phyloP scores from a whole-genome alignment of 345 rosid genomes.

The Linum usitatissimum region DNA sequence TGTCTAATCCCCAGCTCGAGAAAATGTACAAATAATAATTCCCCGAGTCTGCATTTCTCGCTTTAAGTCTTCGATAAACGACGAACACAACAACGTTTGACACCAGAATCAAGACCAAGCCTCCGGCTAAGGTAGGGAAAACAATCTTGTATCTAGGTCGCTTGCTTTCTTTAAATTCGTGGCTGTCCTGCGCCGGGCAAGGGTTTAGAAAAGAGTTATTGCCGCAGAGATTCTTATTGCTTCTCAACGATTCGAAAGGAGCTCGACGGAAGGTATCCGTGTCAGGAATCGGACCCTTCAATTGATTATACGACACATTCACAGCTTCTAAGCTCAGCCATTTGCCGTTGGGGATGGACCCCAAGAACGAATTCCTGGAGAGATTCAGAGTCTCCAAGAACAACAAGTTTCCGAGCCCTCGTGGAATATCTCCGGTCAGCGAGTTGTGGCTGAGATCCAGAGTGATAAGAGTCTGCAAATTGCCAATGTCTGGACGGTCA shows the following conservation, averaged over 20 bases:
- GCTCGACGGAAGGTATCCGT: slow-evolving; percentile 12
- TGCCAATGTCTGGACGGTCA: neutral
- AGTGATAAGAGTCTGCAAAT: neutral
- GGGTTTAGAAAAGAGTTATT: slow-evolving; percentile 9
- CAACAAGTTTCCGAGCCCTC: neutral
- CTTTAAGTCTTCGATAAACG: neutral
- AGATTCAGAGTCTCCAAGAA: neutral
- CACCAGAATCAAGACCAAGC: neutral
- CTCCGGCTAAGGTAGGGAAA: neutral
- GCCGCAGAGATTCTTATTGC: slow-evolving; percentile 13
- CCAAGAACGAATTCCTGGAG: slow-evolving; percentile 9
- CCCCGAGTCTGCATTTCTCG: neutral
- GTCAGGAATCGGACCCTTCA: slow-evolving; percentile 12
- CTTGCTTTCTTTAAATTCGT: neutral
- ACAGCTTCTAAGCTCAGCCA: slow-evolving; percentile 4
- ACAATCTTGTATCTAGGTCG: neutral
- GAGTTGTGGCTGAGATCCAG: slow-evolving; percentile 17
- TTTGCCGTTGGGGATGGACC: slow-evolving; percentile 4
- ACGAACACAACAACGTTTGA: neutral
- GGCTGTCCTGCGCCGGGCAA: neutral
- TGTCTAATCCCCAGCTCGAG: neutral
- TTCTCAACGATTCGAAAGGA: slow-evolving; percentile 7
- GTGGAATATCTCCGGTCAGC: slow-evolving; percentile 5
- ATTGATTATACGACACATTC: slow-evolving; percentile 13
- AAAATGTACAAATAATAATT: neutral